Conservation (phyloP, 441 rosid genomes). For the Adansonia gregorii region DNA sequence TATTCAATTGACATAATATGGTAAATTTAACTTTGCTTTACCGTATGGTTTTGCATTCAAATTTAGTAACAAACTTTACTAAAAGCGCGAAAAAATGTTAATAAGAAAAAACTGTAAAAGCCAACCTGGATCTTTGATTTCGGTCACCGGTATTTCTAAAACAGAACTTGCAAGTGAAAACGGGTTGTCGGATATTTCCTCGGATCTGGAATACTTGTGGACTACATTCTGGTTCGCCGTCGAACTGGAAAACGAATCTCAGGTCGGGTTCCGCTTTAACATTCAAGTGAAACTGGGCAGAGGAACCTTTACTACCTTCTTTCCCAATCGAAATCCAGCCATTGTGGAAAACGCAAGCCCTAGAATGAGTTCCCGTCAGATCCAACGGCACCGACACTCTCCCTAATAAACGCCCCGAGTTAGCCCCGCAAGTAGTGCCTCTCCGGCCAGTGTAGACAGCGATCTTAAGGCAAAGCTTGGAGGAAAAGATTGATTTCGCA, state of each 20-base stretch:
- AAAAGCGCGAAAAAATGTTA: not conserved
- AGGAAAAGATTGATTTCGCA: slow-evolving; percentile 56
- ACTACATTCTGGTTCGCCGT: slow-evolving; percentile 93
- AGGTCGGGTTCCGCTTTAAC: slow-evolving; percentile 90
- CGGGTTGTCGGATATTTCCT: slow-evolving; percentile 81
- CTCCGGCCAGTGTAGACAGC: slow-evolving; percentile 70
- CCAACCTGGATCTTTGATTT: slow-evolving; percentile 68
- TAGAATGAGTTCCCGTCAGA: slow-evolving; percentile 57
- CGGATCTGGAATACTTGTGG: slow-evolving; percentile 91
- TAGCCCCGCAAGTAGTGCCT: slow-evolving; percentile 71
- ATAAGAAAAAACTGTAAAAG: not conserved
- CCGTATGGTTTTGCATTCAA: slow-evolving; percentile 29
- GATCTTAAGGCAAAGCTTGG: slow-evolving; percentile 54
- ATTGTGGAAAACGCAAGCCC: slow-evolving; percentile 58
- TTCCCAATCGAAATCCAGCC: slow-evolving; percentile 80
- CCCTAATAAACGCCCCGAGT: slow-evolving; percentile 68
- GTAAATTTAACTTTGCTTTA: slow-evolving; percentile 10
- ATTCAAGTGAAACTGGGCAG: slow-evolving; percentile 65
- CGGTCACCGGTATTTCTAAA: slow-evolving; percentile 68
- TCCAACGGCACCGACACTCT: slow-evolving; percentile 74
- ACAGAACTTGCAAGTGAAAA: slow-evolving; percentile 91
- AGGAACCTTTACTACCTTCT: slow-evolving; percentile 45
- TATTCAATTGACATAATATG: not conserved
- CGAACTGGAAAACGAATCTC: slow-evolving; percentile 92
- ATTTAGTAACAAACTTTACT: slow-evolving; percentile 4